These are phyloP conservation scores for Aspergillus baeticus DNA, from an alignment of 495 filamentous ascomycete genomes.

Conservation along the genomic window DNA sequence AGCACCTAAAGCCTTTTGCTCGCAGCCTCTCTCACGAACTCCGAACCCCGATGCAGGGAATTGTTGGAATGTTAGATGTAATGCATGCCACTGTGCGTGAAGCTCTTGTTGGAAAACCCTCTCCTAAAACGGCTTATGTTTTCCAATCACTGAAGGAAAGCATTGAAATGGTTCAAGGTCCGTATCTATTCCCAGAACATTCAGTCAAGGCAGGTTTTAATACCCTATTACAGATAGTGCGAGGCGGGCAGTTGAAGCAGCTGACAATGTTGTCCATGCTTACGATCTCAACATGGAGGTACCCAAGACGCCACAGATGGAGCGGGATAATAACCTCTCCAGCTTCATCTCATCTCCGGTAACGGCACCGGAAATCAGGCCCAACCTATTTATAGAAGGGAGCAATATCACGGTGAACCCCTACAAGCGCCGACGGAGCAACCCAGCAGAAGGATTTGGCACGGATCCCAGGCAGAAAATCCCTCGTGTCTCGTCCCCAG, in stretches of 20 bases:
- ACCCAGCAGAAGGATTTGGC: slow-evolving; percentile 35
- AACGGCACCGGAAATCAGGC: slow-evolving; percentile 27
- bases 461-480: slow-evolving; percentile 40
- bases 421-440: slow-evolving; percentile 50
- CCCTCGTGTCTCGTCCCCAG: slow-evolving; percentile 31
- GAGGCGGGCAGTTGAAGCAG: slow-evolving; percentile 73
- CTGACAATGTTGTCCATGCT: slow-evolving; percentile 84
- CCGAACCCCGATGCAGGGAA: slow-evolving; percentile 81
- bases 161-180: slow-evolving; percentile 71
- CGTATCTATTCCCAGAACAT: neutral
- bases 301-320: slow-evolving; percentile 56
- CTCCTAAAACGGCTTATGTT: slow-evolving; percentile 49
- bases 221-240: slow-evolving; percentile 59
- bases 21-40: slow-evolving; percentile 78
- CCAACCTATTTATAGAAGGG: slow-evolving; percentile 45
- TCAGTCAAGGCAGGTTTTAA: neutral
- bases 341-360: slow-evolving; percentile 21
- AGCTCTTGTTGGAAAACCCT: slow-evolving; percentile 56
- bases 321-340: slow-evolving; percentile 36
- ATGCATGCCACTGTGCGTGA: slow-evolving; percentile 80
- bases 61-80: slow-evolving; percentile 82
- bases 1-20: slow-evolving; percentile 75
- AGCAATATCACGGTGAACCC: slow-evolving; percentile 45
- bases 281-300: slow-evolving; percentile 84
- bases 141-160: slow-evolving; percentile 67